These are phyloP conservation scores for Mucor mucedo DNA, from an alignment of 371 early-diverging fungal species.

Conservation along the genomic window DNA sequence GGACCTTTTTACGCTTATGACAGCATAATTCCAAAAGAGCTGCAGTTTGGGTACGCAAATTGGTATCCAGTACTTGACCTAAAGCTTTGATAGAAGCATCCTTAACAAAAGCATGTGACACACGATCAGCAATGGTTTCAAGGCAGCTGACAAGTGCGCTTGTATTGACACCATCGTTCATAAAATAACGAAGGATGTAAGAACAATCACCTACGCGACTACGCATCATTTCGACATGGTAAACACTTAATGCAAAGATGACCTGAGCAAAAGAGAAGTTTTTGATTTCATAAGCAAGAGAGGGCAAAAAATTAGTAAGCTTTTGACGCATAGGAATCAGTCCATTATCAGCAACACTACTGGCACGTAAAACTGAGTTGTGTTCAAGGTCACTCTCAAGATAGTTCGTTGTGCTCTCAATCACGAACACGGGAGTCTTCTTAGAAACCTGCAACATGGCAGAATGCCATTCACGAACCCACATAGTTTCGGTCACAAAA, in stretches of 20 bases:
- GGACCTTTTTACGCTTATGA: slow-evolving; percentile 75
- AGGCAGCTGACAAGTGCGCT: slow-evolving; percentile 61
- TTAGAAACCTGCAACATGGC: slow-evolving; percentile 75
- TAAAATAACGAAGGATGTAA: slow-evolving; percentile 80
- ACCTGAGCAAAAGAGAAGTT: slow-evolving; percentile 73
- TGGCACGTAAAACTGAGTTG: slow-evolving; percentile 82
- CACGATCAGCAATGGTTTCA: slow-evolving; percentile 75
- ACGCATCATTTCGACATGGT: slow-evolving; percentile 85
- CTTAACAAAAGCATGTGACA: slow-evolving; percentile 56
- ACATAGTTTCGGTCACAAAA: slow-evolving; percentile 76
- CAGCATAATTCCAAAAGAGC: slow-evolving; percentile 68
- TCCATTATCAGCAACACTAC: slow-evolving; percentile 61
- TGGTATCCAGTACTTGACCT: slow-evolving; percentile 52
- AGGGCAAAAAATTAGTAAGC: slow-evolving; percentile 37
- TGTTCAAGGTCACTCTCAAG: slow-evolving; percentile 90
- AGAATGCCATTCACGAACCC: slow-evolving; percentile 78
- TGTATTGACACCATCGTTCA: slow-evolving; percentile 81
- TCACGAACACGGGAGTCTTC: slow-evolving; percentile 86
- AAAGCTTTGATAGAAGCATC: slow-evolving; percentile 60
- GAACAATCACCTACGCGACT: slow-evolving; percentile 72
- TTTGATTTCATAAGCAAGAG: slow-evolving; percentile 65
- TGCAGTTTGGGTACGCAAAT: slow-evolving; percentile 61
- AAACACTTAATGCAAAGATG: slow-evolving; percentile 84
- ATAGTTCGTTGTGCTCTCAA: slow-evolving; percentile 74
- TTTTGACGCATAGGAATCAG: slow-evolving; percentile 39